Evolutionary conservation across 2,329 filamentous ascomycete species (phyloP), one percentile per base, ranked within the genome.

Genomic region (Aschersonia sp.): DNA sequence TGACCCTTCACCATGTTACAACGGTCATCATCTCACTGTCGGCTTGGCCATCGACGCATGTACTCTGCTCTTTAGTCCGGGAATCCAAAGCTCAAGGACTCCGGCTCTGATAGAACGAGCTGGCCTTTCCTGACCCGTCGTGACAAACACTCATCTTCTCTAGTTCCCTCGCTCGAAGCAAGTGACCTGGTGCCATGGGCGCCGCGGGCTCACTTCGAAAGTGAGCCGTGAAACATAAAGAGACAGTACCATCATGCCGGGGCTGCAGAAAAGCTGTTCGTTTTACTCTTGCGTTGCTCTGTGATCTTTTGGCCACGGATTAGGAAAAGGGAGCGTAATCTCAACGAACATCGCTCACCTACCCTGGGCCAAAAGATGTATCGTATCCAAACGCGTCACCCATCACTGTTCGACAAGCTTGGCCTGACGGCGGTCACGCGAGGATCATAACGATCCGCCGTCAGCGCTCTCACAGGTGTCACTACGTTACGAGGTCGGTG

Each of bases 31-130:
- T 20, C 20, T 20, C 20, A 20, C 20, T 20, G 20, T 20, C 20
- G 20, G 20, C 20, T 20, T 20, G 20, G 20, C 20, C 20, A 20
- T 20, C 20, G 20, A 20, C 20, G 45, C 48, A 74, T 80, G 75
- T 80, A 70, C 74, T 78, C 75, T 65, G 71, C 71, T 71, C 69
- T 74, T 76, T 80, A 80, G 77, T 79, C 76, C 75, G 57, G 65
- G 66, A 65, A 69, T 71, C 74, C 72, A 78, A 73, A 61, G 62
- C 70, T 77, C 66, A 71, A 65, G 69, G 70, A 71, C 68, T 67
- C 63, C 71, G 71, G 74, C 65, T 80, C 77, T 80, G 77, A 79
- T 67, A 77, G 72, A 76, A 73, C 71, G 74, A 77, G 71, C 70
- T 28, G 9, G 20, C 20, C 47, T 29, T 46, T 49, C 44, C 47